These are phyloP conservation scores for Chaetoceros muelleri DNA, from an alignment of 108 stramenopile genomes.

Conservation along the genomic window DNA sequence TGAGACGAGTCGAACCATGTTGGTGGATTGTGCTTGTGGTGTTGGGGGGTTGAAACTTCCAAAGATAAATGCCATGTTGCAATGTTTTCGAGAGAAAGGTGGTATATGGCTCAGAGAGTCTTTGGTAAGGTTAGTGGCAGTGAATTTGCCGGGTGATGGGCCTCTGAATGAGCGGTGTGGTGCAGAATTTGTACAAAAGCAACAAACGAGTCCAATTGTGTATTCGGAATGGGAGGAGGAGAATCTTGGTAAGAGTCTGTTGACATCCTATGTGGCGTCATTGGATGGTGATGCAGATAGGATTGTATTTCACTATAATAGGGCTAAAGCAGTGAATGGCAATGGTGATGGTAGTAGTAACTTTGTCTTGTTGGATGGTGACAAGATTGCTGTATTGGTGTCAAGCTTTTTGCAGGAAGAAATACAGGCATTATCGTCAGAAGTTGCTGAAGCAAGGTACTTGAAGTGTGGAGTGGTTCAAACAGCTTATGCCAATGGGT, in stretches of 20 bases:
- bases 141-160: conserved; percentile 57
- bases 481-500: conserved; percentile 99
- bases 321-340: conserved; percentile 20
- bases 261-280: conserved; percentile 50
- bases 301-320: conserved; percentile 94
- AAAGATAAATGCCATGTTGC: conserved; percentile 25
- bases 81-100: conserved; percentile 5
- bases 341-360: not conserved
- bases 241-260: not conserved
- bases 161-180: conserved; percentile 88
- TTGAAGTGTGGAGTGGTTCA: conserved; percentile 90
- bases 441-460: not conserved
- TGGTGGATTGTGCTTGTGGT: conserved; percentile 89
- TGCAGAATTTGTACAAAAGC: conserved; percentile 92
- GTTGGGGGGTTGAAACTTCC: conserved; percentile 67
- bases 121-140: conserved; percentile 17
- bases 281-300: conserved; percentile 99
- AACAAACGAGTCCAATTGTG: conserved; percentile 44
- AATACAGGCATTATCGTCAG: conserved; percentile 13
- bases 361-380: conserved; percentile 89
- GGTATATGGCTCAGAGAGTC: not conserved
- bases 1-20: conserved; percentile 11
- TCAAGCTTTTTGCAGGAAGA: conserved; percentile 72
- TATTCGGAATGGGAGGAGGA: conserved; percentile 22
- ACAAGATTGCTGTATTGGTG: conserved; percentile 89